Conservation (phyloP, 2,329 filamentous ascomycete species). For the Aureobasidium subglaciale region DNA sequence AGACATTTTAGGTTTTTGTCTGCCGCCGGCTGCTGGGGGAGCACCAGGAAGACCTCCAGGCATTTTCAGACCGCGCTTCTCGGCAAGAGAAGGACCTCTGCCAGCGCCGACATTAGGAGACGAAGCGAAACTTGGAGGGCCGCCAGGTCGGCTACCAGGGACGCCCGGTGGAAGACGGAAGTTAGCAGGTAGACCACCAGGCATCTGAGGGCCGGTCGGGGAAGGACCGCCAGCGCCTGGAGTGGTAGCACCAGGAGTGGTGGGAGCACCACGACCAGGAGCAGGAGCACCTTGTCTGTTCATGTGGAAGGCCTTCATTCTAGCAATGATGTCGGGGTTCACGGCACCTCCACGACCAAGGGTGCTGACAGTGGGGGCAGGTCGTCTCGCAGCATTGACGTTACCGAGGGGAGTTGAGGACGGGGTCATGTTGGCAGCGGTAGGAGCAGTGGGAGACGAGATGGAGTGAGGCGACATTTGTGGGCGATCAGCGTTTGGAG, state of each 20-base stretch:
- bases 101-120: constrained; percentile 41
- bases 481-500: background rate
- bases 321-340: constrained; percentile 54
- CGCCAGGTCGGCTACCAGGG: constrained; percentile 26
- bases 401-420: constrained; percentile 81
- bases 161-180: constrained; percentile 37
- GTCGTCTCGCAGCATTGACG: constrained; percentile 60
- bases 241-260: constrained; percentile 19
- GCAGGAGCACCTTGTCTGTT: constrained; percentile 51
- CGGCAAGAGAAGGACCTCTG: constrained; percentile 53
- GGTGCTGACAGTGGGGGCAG: constrained; percentile 33
- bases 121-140: constrained; percentile 36
- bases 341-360: constrained; percentile 41
- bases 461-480: constrained; percentile 50
- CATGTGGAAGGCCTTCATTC: constrained; percentile 63
- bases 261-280: constrained; percentile 29
- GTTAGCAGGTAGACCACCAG: constrained; percentile 34
- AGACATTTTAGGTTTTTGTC: constrained; percentile 36
- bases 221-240: constrained; percentile 17
- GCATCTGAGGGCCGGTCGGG: constrained; percentile 20
- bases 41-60: constrained; percentile 45
- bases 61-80: constrained; percentile 60
- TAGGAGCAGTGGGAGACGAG: constrained; percentile 46
- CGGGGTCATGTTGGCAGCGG: constrained; percentile 56
- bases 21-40: constrained; percentile 33